phyloP scores from a whole-genome alignment of 225 moss, liverwort and hornwort species.

The Thuidium tamariscinum region DNA sequence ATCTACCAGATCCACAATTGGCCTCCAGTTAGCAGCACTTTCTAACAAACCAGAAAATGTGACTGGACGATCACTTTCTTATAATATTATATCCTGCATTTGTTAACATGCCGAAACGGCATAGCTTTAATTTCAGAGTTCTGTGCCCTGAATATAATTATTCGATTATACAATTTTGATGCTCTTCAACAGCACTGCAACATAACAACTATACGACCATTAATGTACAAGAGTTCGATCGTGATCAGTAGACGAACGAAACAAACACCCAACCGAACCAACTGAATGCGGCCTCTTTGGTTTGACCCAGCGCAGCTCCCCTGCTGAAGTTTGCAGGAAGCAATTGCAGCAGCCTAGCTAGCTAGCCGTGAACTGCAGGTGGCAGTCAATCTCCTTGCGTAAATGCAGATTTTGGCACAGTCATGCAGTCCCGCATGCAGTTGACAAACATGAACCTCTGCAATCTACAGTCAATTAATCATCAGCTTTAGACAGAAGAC shows the following conservation, averaged over 20 bases:
- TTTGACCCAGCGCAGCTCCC: background rate
- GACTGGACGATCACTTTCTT: background rate
- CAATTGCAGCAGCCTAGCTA: background rate
- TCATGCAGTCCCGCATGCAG: background rate
- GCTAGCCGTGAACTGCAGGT: background rate
- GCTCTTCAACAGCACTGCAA: too few species aligned
- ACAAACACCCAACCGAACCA: background rate
- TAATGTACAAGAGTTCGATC: too few species aligned
- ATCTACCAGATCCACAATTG: background rate
- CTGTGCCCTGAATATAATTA: background rate
- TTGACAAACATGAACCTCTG: conserved; percentile 2
- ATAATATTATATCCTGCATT: background rate
- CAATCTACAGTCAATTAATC: background rate
- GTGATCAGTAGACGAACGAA: background rate
- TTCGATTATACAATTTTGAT: background rate
- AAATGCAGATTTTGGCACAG: background rate
- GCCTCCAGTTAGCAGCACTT: background rate
- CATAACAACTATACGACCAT: background rate
- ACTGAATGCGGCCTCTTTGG: background rate
- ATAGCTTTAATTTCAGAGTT: background rate
- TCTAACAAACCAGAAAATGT: background rate
- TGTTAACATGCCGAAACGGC: too few species aligned
- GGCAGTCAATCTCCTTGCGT: background rate
- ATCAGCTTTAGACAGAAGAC: background rate
- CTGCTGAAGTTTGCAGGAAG: background rate